Conservation (phyloP, 441 rosid species). For the Caryocar brasiliense region DNA sequence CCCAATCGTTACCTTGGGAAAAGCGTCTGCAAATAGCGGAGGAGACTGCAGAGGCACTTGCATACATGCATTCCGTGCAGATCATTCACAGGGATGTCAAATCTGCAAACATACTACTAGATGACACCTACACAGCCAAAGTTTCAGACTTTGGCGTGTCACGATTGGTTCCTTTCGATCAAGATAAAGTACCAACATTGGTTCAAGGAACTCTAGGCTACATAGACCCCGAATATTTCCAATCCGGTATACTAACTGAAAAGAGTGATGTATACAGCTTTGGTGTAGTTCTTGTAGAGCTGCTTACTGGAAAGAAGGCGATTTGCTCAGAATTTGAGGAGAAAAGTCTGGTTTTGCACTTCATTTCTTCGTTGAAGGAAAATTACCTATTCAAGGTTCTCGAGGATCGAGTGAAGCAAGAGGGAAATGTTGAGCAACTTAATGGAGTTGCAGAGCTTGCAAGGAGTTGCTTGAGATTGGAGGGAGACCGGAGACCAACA, state of each 20-base stretch:
- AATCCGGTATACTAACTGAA: slow-evolving; percentile 7
- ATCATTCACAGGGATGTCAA: slow-evolving; percentile 33
- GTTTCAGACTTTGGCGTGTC: slow-evolving; percentile 44
- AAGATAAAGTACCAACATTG: slow-evolving; percentile 23
- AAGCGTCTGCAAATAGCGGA: slow-evolving; percentile 21
- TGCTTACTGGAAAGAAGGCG: slow-evolving; percentile 25
- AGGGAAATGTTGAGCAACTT: slow-evolving; percentile 10
- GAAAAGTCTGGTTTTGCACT: slow-evolving; percentile 17
- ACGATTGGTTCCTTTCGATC: slow-evolving; percentile 26
- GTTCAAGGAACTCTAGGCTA: slow-evolving; percentile 29
- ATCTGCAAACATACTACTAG: slow-evolving; percentile 29
- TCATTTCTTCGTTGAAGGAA: slow-evolving; percentile 20
- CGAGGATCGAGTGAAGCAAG: slow-evolving; percentile 13
- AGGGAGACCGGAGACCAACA: slow-evolving; percentile 26
- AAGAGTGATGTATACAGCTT: slow-evolving; percentile 45
- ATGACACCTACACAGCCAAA: slow-evolving; percentile 25
- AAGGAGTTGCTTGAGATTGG: slow-evolving; percentile 24
- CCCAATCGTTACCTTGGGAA: slow-evolving; percentile 15
- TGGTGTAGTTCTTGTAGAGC: slow-evolving; percentile 34
- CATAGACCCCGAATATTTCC: slow-evolving; percentile 21
- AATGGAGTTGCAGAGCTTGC: slow-evolving; percentile 24
- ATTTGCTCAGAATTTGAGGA: slow-evolving; percentile 14
- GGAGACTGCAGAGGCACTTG: slow-evolving; percentile 26
- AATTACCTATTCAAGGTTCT: slow-evolving; percentile 12
- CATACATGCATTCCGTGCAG: slow-evolving; percentile 33